These are phyloP conservation scores for Ochromonas danica DNA, from an alignment of 108 stramenopile genomes.

Conservation along the genomic window DNA sequence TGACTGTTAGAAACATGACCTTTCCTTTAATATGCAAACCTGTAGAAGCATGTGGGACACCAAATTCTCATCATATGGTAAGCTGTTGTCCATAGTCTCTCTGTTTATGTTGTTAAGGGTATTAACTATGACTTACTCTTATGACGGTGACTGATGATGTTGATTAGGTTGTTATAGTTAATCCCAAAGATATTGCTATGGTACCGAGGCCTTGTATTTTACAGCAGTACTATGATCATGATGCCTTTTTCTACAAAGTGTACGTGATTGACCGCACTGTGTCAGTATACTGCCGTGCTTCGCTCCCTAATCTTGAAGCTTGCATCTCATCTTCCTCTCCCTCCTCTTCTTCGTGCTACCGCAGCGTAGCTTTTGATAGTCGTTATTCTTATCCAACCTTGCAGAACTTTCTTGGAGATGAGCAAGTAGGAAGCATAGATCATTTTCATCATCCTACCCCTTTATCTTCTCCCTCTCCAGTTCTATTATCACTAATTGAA, in stretches of 20 bases:
- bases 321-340: background rate
- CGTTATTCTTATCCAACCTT: slow-evolving; percentile 49
- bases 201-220: slow-evolving; percentile 43
- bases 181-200: slow-evolving; percentile 31
- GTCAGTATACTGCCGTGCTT: slow-evolving; percentile 40
- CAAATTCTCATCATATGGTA: background rate
- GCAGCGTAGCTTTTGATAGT: slow-evolving; percentile 47
- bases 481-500: background rate
- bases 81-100: too few relatives aligned
- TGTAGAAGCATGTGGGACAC: slow-evolving; percentile 48
- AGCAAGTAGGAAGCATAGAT: too few relatives aligned
- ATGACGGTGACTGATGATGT: background rate
- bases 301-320: slow-evolving; percentile 42
- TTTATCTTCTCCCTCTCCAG: background rate
- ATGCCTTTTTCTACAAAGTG: slow-evolving; percentile 45
- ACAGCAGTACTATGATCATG: slow-evolving; percentile 49
- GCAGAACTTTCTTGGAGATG: slow-evolving; percentile 25
- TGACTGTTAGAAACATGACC: slow-evolving; percentile 25
- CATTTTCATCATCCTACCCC: background rate
- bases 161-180: slow-evolving; percentile 37
- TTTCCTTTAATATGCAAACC: slow-evolving; percentile 56
- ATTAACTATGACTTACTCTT: background rate
- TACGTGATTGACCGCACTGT: slow-evolving; percentile 48
- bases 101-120: slow-evolving; percentile 19
- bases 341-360: too few relatives aligned